These are phyloP conservation scores for Amanita phalloides DNA, from an alignment of 768 basidiomycete species.

Conservation along the genomic window DNA sequence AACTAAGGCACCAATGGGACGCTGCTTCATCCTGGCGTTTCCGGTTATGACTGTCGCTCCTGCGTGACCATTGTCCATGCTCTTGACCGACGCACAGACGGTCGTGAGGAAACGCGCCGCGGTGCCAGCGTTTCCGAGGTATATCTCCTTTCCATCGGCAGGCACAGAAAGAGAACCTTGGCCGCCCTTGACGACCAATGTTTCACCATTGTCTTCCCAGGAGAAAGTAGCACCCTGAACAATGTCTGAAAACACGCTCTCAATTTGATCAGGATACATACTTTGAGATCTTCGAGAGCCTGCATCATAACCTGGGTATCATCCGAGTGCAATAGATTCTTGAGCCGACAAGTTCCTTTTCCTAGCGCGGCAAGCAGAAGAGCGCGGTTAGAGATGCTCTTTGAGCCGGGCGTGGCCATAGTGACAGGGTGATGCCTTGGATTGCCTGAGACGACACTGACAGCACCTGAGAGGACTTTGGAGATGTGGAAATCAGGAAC, in stretches of 20 bases:
- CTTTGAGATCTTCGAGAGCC: conserved; percentile 81
- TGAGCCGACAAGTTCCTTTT: conserved; percentile 77
- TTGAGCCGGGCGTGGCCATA: conserved; percentile 93
- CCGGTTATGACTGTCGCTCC: conserved; percentile 81
- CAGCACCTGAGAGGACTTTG: conserved; percentile 74
- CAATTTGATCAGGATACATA: conserved; percentile 17
- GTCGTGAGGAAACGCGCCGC: conserved; percentile 96
- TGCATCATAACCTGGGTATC: conserved; percentile 99
- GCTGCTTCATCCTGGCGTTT: conserved; percentile 98
- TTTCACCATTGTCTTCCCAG: conserved; percentile 97
- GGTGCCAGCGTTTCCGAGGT: conserved; percentile 95
- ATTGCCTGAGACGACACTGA: conserved; percentile 57
- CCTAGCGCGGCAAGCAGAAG: conserved; percentile 89
- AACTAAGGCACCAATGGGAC: conserved; percentile 92
- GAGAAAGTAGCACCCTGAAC: conserved; percentile 77
- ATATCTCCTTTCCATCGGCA: conserved; percentile 73
- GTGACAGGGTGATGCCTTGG: conserved; percentile 48
- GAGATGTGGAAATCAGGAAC: conserved; percentile 75
- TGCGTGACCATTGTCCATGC: conserved; percentile 22
- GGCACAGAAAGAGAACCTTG: conserved; percentile 73
- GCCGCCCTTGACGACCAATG: conserved; percentile 85
- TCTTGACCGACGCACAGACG: conserved; percentile 81
- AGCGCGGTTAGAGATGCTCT: conserved; percentile 93
- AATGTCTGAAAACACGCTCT: neutral
- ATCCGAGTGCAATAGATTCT: conserved; percentile 90